Evolutionary conservation across 2,329 filamentous ascomycete genomes (phyloP), one percentile per base, ranked within the genome.

Genomic region (Trichoderma harzianum): DNA sequence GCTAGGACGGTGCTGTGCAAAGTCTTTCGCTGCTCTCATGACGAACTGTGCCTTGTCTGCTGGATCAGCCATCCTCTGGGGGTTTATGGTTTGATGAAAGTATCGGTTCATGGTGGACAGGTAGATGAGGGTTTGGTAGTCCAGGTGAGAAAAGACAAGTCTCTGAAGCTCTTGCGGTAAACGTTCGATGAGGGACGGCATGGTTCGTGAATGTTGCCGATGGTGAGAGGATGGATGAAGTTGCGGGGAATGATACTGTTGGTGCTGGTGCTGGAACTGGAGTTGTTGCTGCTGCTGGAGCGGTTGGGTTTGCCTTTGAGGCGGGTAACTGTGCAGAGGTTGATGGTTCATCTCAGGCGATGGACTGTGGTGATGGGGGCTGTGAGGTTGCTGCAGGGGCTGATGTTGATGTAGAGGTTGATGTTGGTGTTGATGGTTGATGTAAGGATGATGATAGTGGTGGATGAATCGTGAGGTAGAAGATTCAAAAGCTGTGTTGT

Each of bases 111-210:
- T 77, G 26, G 78, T 80, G 1, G 82, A 83, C 7, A 83, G 76
- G 67, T 80, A 77, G 58, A 83, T 83, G 36, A 83, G 78, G n/a
- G 81, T 78, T 73, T 82, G 79, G 61, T 83, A 83, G 74, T 83
- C 81, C n/a, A 83, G 74, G 30, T 78, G 65, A 6, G 77, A 78
- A 67, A 80, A 79, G 55, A 83, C 76, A 39, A 80, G 78, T 2
- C 73, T 73, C 51, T 80, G 80, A 14, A 83, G 69, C 66, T 81
- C 78, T 21, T 65, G 60, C 0, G 82, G 81, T 11, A 83, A 77
- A 18, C 77, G 76, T 66, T 83, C 80, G 43, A 83, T 71, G 4
- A 73, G 62, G 7, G 77, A 79, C 14, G 76, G 71, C 74, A 75
- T 78, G 63, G 32, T 51, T 24, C 72, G 71, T 3, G 69, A 70